A percentile compares a stretch with the other conserved stretches of the same genome.
These are phyloP conservation scores for Solanum chacoense DNA, from an alignment of 305 asterid genomes.

Conservation along the genomic window DNA sequence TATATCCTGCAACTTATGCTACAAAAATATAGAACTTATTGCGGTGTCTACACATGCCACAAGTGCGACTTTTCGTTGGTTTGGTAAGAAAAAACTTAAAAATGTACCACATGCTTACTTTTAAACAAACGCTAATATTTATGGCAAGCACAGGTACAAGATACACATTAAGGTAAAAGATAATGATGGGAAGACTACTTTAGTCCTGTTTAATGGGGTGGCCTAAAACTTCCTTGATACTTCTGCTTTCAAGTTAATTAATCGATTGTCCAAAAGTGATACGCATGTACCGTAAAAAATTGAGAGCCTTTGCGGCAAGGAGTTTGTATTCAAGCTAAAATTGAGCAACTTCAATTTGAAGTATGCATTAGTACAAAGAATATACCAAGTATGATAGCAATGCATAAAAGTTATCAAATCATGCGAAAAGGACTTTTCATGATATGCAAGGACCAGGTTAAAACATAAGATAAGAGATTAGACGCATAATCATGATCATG, in stretches of 20 bases:
- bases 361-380: background rate
- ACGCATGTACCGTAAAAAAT: background rate
- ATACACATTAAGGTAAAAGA: background rate
- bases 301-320: background rate
- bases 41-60: background rate
- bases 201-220: background rate
- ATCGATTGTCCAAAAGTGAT: background rate
- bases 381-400: background rate
- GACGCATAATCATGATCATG: background rate
- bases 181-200: background rate
- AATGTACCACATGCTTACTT: background rate
- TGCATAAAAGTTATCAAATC: background rate
- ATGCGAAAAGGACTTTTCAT: background rate
- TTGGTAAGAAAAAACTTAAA: background rate
- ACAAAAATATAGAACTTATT: background rate
- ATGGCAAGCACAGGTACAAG: background rate
- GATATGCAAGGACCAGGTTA: background rate
- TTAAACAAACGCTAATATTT: too few relatives aligned
- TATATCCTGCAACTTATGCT: too few relatives aligned
- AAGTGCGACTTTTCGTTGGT: background rate
- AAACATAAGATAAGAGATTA: background rate
- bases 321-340: background rate
- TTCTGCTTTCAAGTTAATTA: background rate
- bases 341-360: background rate
- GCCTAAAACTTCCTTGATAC: background rate